Base-by-base conservation (phyloP, 805 yeast species). In the Candida cerambycidarum region DNA sequence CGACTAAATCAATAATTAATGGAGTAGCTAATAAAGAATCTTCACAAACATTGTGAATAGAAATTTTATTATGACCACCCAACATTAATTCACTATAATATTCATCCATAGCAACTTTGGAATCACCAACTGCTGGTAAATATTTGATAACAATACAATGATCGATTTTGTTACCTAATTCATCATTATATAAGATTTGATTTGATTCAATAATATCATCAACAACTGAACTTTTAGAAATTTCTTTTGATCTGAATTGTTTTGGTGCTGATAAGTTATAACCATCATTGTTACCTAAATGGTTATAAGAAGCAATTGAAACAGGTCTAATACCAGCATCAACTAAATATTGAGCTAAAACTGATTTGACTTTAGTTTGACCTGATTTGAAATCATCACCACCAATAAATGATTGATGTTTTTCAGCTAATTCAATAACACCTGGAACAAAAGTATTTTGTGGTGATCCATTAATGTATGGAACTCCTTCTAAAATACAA, bases 371-470 rank as follows among this genome's bases (percentile, higher is more conserved):
- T 72, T 90, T 90, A 46, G 98, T 90, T 73, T 90, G 98, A 46
- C 98, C 98, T 56, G 90, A 80, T 76, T 90, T 90, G 78, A 90
- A 90, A 69, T 90, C 98, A 67, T 90, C 98, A 56, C 98, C 98
- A 44, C 96, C 98, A 58, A 90, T 89, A 62, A 84, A 87, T 25
- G 85, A 69, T 51, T 77, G 67, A 63, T 87, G 62, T 56, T 75
- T 61, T 67, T 89, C 96, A 37, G 97, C 95, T 53, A 90, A 79
- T 67, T 89, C 89, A 59, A 92, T 78, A 49, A 85, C 86, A 52
- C 98, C 98, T 16, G 97, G 97, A 43, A 89, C 96, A 71, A 92
- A 90, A 41, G 97, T 92, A 75, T 90, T 90, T 71, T 90, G 98
- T 41, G 98, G 98, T 31, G 97, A 89, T 36, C 97, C 98, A 59